phyloP scores from a whole-genome alignment of 148 eudicot species.

The Spergularia marina region DNA sequence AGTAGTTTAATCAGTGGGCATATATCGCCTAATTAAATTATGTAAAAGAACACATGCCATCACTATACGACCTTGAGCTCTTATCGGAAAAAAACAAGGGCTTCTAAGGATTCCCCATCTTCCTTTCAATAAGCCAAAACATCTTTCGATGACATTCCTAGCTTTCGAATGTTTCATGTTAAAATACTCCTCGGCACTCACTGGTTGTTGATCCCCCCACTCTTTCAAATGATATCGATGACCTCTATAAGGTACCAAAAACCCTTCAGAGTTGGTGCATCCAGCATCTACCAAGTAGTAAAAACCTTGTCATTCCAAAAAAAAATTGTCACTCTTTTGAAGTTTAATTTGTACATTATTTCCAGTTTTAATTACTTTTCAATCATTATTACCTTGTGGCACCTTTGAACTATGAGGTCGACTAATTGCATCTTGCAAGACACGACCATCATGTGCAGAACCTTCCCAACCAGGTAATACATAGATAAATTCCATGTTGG shows the following conservation, averaged over 20 bases:
- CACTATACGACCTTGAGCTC: too few relatives aligned
- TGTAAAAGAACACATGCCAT: too few relatives aligned
- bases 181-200: neutral
- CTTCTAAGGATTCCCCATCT: too few relatives aligned
- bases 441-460: conserved; percentile 8
- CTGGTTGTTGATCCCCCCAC: neutral
- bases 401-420: neutral
- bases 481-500: conserved; percentile 23
- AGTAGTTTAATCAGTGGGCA: too few relatives aligned
- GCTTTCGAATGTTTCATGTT: neutral
- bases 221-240: neutral
- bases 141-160: neutral
- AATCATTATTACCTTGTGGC: neutral
- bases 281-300: neutral
- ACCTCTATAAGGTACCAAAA: neutral
- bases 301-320: neutral
- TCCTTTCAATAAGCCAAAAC: neutral
- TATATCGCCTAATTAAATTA: too few relatives aligned
- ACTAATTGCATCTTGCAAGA: neutral
- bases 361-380: neutral
- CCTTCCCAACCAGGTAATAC: conserved; percentile 31
- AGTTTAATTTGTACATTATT: neutral
- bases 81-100: too few relatives aligned
- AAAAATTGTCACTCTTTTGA: neutral
- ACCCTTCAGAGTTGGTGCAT: neutral